Conservation (phyloP, 345 rosid genomes). For the Odontarrhena argentea region DNA sequence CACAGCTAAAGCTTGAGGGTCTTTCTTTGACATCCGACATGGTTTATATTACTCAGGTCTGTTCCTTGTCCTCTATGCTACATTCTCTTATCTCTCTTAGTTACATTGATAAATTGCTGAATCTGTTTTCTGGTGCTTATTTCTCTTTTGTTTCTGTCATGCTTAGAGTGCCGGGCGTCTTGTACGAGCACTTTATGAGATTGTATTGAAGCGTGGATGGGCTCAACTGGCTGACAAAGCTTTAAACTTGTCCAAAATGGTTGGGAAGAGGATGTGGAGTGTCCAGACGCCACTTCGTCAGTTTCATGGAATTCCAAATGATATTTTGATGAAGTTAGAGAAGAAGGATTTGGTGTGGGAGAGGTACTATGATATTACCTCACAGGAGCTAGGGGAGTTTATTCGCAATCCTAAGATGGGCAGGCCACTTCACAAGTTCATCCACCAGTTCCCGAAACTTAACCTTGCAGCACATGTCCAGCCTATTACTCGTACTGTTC, state of each 20-base stretch:
- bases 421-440: conserved; percentile 75
- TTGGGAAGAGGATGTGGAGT: conserved; percentile 95
- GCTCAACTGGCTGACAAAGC: conserved; percentile 94
- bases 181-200: conserved; percentile 88
- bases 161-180: conserved; percentile 90
- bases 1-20: conserved; percentile 96
- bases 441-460: conserved; percentile 91
- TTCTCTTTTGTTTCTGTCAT: conserved; percentile 25
- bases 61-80: conserved; percentile 26
- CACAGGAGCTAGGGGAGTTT: conserved; percentile 94
- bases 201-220: conserved; percentile 94
- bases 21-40: conserved; percentile 91
- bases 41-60: conserved; percentile 92
- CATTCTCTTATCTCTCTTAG: conserved; percentile 18
- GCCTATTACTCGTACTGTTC: conserved; percentile 85
- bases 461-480: conserved; percentile 83
- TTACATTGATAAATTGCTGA: conserved; percentile 2
- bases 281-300: conserved; percentile 95
- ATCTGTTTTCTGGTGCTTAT: conserved; percentile 29
- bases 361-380: conserved; percentile 85
- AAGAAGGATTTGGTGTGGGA: conserved; percentile 99
- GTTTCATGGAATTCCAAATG: conserved; percentile 79
- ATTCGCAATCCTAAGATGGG: conserved; percentile 88
- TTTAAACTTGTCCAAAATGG: conserved; percentile 88
- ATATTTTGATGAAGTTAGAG: conserved; percentile 82